Evolutionary conservation across 768 basidiomycete genomes (phyloP), one percentile per base, ranked within the genome.

Genomic region (Kwoniella sp.): DNA sequence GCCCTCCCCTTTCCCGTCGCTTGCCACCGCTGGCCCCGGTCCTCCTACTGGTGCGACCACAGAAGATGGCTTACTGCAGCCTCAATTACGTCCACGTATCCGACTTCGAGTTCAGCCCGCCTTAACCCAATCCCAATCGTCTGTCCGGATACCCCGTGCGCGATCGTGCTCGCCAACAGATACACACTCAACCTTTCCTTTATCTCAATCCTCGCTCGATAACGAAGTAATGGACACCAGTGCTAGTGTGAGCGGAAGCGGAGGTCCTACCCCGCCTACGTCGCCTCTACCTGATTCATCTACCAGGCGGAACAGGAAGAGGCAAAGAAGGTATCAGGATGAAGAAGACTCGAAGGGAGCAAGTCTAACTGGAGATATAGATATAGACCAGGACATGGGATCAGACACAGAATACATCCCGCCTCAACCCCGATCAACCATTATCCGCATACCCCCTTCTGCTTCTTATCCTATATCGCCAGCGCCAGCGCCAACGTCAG

Each of bases 231-330:
- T n/a, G n/a, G n/a, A n/a, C n/a, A n/a, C n/a, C n/a, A 22, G 5
- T 19, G 21, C 22, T 2, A 49, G 21, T 9, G 48, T 5, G 17
- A 49, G 48, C 24, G 25, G 22, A 6, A 26, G 25, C 9, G 48
- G 22, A 24, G 48, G 48, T 6, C 48, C 51, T 15, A 62, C 60
- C 19, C 60, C 60, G 8, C 60, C 60, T 37, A 62, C 60, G 22
- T 62, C 60, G 9, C 60, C 60, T 21, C 24, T 62, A 30, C 53
- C 36, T 25, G 27, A 29, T 6, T 22, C 2, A 22, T 2, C 48
- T 10, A 25, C 4, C 46, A 47, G 46, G 48, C 22, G 10, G 48
- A 49, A 4, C 9, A 49, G 48, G 48, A 49, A 26, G 22, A 55
- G 17, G 17, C 40, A 19, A 10, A 44, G 40, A 44, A 44, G 17